These are phyloP conservation scores for Reticulomyxa filosa DNA, from an alignment of 78 protist species.

Conservation along the genomic window DNA sequence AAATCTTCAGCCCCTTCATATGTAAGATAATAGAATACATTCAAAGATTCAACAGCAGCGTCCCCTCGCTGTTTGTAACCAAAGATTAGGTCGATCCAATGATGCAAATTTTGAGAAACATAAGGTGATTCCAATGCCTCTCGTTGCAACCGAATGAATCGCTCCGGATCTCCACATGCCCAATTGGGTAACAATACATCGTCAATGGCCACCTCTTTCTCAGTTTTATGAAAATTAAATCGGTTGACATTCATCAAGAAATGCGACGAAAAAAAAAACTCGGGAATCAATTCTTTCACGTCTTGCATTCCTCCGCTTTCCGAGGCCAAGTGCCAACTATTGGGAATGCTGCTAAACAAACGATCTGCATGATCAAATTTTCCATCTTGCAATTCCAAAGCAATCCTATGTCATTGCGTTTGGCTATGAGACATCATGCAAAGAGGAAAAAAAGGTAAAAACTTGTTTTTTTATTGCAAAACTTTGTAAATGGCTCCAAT, in stretches of 20 bases:
- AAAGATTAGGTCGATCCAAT: conserved; percentile 86
- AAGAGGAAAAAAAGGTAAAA: too few relatives aligned
- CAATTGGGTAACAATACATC: conserved; percentile 61
- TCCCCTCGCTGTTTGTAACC: conserved; percentile 73
- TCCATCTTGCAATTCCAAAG: conserved; percentile 57
- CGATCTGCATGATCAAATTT: conserved; percentile 63
- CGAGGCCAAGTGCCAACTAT: conserved; percentile 10
- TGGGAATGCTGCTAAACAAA: conserved; percentile 29
- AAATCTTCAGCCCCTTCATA: conserved; percentile 16
- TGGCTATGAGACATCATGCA: too few relatives aligned
- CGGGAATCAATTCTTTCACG: conserved; percentile 71
- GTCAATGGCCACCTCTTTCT: conserved; percentile 21
- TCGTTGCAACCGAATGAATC: conserved; percentile 39
- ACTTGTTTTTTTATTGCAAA: too few relatives aligned
- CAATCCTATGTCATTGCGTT: too few relatives aligned
- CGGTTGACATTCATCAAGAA: conserved; percentile 47
- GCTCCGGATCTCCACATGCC: conserved; percentile 54
- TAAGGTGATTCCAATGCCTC: conserved; percentile 71
- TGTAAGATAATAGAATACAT: conserved; percentile 67
- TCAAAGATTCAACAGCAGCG: conserved; percentile 33
- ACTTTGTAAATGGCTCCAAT: conserved; percentile 71
- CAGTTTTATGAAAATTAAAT: conserved; percentile 46
- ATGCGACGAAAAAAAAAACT: conserved; percentile 65
- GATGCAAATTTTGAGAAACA: conserved; percentile 54
- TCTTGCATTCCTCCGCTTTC: not conserved